Evolutionary conservation across 441 rosid species (phyloP), one percentile per base, ranked within the genome.

Genomic region (Macaranga tanarius): DNA sequence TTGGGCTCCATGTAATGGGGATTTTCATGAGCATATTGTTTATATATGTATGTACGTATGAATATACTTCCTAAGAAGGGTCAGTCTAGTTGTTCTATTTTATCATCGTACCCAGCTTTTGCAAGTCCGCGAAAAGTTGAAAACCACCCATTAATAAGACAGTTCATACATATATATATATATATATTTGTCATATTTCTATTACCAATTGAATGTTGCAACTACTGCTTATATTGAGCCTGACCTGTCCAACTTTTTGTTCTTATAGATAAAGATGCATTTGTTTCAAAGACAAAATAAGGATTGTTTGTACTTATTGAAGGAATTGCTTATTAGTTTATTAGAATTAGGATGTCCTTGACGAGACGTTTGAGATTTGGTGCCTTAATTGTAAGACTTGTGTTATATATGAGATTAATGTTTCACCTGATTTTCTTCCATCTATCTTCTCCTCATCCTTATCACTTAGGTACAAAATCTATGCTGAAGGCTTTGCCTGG

Each of bases 401-500:
- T 72, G 20, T 71, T 63, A 42, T 56, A 16, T n/a, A 20, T 26
- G 13, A 34, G 42, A 68, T 44, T 19, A 16, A 17, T 73, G 25
- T 26, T 50, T 10, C 15, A 15, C 42, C 65, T 65, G 48, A 61
- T 67, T 22, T 60, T 65, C 12, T 52, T 38, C 47, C 22, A 38
- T 52, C 9, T 57, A 19, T 61, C 44, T 22, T 23, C 34, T 20
- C 10, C 15, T 73, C n/a, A 5, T 38, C 20, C 61, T 69, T 68
- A 67, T 47, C 70, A 17, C 71, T 72, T 78, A 90, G 97, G 81
- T 94, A 94, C 78, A 92, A 90, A 78, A 92, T 94, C 71, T 94
- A 94, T 70, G 97, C 99, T 10, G 99, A 94, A 84, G 99, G 99
- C 71, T 92, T 75, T 73, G 96, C 97, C 13, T 92, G 99, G 99